Conservation (phyloP, 441 rosid genomes). For the Omphalea diandra region DNA sequence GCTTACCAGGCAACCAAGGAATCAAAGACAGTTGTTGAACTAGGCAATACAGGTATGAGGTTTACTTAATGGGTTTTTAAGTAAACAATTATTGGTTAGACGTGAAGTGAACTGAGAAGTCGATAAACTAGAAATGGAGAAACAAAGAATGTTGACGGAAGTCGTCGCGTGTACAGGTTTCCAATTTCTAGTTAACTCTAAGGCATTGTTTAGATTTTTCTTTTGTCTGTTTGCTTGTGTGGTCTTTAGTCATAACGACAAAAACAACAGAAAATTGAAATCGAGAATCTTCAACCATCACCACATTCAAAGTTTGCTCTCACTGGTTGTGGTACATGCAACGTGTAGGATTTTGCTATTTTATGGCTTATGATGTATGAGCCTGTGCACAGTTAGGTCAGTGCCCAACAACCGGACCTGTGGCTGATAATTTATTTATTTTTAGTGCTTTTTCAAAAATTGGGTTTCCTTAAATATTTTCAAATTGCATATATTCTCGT, state of each 20-base stretch:
- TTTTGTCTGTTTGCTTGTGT: too few relatives aligned
- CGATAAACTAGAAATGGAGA: neutral
- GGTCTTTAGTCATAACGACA: neutral
- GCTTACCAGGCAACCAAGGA: slow-evolving; percentile 19
- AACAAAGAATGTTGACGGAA: slow-evolving; percentile 12
- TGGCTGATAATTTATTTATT: too few relatives aligned
- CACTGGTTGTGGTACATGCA: neutral
- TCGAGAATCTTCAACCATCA: neutral
- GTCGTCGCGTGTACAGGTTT: slow-evolving; percentile 22
- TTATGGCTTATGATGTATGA: too few relatives aligned
- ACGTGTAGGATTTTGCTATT: neutral
- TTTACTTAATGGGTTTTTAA: neutral
- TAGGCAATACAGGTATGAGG: neutral
- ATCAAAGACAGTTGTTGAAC: slow-evolving; percentile 4
- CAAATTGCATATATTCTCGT: too few relatives aligned
- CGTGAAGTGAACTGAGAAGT: neutral
- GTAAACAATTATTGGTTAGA: neutral
- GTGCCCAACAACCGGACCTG: too few relatives aligned
- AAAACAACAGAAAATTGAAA: slow-evolving; percentile 2
- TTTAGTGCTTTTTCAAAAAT: too few relatives aligned
- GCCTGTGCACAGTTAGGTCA: too few relatives aligned
- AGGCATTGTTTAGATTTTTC: neutral
- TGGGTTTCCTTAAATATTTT: too few relatives aligned
- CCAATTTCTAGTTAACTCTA: neutral
- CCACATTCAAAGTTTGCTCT: slow-evolving; percentile 1